phyloP scores from a whole-genome alignment of 2,329 filamentous ascomycete species.

The Talaromyces marneffei region DNA sequence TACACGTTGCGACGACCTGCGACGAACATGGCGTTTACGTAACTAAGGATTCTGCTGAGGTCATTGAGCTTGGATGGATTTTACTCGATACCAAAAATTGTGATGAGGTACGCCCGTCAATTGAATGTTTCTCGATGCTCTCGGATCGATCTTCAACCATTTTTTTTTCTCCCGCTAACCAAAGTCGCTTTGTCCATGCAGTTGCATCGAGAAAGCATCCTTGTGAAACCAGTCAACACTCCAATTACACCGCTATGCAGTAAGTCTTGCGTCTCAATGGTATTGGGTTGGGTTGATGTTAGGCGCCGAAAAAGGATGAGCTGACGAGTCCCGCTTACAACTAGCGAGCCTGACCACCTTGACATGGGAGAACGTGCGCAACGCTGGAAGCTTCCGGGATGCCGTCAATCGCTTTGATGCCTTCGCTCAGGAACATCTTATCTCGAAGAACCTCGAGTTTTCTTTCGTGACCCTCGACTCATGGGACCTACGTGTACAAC shows the following conservation, averaged over 20 bases:
- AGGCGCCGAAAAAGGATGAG: not conserved
- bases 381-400: conserved; percentile 94
- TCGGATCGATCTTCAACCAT: not conserved
- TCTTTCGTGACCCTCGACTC: conserved; percentile 97
- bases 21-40: conserved; percentile 99
- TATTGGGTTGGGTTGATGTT: conserved; percentile 17
- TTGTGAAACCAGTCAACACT: conserved; percentile 97
- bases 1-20: conserved; percentile 97
- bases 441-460: conserved; percentile 88
- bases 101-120: conserved; percentile 67
- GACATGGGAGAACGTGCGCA: conserved; percentile 98
- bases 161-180: conserved; percentile 28
- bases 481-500: conserved; percentile 96
- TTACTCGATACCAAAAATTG: conserved; percentile 84
- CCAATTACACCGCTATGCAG: conserved; percentile 98
- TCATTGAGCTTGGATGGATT: conserved; percentile 99
- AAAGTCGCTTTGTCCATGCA: conserved; percentile 38
- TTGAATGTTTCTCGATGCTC: conserved; percentile 8
- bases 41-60: conserved; percentile 97
- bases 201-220: conserved; percentile 90
- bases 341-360: conserved; percentile 92
- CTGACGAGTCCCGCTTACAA: conserved; percentile 15
- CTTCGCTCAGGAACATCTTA: conserved; percentile 87
- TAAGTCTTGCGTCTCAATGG: conserved; percentile 53
- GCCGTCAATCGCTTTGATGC: conserved; percentile 91